Evolutionary conservation across 148 eudicot species (phyloP).

Genomic region (Rhododendron mucronatum): DNA sequence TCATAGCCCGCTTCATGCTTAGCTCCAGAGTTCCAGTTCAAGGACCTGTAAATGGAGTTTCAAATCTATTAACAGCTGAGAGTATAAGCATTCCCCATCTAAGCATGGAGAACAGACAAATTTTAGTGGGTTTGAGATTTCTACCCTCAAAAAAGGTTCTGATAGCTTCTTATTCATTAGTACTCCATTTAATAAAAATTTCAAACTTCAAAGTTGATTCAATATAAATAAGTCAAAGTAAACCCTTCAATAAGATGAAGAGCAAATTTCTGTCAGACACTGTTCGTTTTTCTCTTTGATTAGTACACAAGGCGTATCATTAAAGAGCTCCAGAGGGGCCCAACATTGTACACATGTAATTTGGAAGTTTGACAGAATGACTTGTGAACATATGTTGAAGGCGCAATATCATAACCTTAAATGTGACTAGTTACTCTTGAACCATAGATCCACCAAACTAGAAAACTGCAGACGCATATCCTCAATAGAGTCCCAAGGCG

Average conservation of each 20-base stretch:
- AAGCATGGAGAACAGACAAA: not conserved
- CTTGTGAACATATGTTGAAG: not conserved
- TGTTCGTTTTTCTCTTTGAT: too few relatives aligned
- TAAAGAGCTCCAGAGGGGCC: not conserved
- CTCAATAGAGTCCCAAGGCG: not conserved
- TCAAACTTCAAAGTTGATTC: too few relatives aligned
- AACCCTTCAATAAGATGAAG: not conserved
- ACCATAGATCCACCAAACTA: not conserved
- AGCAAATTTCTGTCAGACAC: too few relatives aligned
- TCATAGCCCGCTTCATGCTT: constrained; percentile 99
- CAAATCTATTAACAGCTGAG: not conserved
- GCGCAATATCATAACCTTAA: not conserved
- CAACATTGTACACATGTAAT: not conserved
- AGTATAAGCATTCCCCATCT: not conserved
- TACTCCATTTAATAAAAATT: too few relatives aligned
- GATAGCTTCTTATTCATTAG: too few relatives aligned
- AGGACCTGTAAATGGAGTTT: constrained; percentile 52
- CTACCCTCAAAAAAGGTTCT: not conserved
- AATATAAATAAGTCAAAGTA: too few relatives aligned
- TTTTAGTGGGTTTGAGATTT: not conserved
- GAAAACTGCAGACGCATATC: not conserved
- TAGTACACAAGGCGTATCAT: not conserved
- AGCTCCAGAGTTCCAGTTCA: constrained; percentile 93
- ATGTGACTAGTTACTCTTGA: not conserved
- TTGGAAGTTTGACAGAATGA: too few relatives aligned